Evolutionary conservation across 306 rosid genomes (phyloP), one percentile per base, ranked within the genome.

Genomic region (Prunus davidiana): DNA sequence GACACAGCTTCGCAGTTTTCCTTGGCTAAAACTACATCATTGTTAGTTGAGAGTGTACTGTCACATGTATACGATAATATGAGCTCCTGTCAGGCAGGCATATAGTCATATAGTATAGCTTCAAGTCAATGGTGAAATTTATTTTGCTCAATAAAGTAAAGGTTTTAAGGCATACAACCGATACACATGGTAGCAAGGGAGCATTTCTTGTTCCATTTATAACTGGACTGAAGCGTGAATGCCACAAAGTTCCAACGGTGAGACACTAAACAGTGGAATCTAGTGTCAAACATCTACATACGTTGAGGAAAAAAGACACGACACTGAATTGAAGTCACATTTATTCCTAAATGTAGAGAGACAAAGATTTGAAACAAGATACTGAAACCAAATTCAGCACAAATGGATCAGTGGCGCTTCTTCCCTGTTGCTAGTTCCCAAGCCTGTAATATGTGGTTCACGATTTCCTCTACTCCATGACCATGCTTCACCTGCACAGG

Each of bases 21-120:
- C 43, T 38, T 9, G 0, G 9, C 43, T 2, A 38, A 38, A 38
- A 38, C 43, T 38, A 38, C 9, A 9, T 38, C 43, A 38, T 38
- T 38, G 43, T 38, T 38, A 38, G 9, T 7, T 38, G 43, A 7
- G 43, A 38, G 43, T 38, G 9, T 38, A 92, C 97, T 34, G 99
- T 98, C 5, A 96, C 98, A 62, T 96, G 99, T 49, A 89, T 92
- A 62, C 86, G 98, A 38, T 38, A 38, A 38, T 38, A 38, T 38
- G 43, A 60, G 99, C 92, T 81, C 97, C 99, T 73, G 96, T 96
- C 50, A 92, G 92, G 99, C 89, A 97, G 19, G 99, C 98, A 43
- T 98, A 92, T 28, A 2, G 7, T 20, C 18, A 12, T 46, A 46
- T 32, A 49, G 20, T 34, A 9, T 50, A n/a, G 8, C 18, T n/a